Conservation (phyloP, 345 rosid genomes). For the Corchorus capsularis region DNA sequence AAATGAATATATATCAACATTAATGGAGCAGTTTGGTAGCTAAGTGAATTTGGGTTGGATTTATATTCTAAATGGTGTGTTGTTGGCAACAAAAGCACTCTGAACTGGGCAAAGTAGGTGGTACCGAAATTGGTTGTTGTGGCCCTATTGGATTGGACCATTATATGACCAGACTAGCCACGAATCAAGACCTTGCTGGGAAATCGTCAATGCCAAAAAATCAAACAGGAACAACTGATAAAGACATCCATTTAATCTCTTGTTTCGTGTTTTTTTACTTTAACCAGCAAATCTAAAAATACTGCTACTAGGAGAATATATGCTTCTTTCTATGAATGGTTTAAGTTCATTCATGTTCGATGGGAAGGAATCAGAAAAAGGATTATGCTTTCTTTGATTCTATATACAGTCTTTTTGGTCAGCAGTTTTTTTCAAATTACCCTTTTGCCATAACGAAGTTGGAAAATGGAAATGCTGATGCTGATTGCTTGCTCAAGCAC, state of each 20-base stretch:
- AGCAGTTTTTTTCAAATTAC: background rate
- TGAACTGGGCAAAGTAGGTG: no score
- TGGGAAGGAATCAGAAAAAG: background rate
- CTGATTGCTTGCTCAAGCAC: background rate
- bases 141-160: no score
- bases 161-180: background rate
- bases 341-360: background rate
- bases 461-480: no score
- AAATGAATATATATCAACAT: no score
- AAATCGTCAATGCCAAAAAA: background rate
- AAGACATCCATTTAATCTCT: background rate
- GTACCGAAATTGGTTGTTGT: no score
- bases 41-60: no score
- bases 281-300: background rate
- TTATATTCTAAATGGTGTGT: no score
- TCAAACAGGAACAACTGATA: background rate
- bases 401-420: no score
- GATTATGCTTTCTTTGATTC: background rate
- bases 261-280: background rate
- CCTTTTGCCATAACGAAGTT: background rate
- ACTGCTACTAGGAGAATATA: background rate
- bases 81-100: no score
- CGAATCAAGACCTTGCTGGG: background rate
- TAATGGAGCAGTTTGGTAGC: no score
- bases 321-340: background rate